Evolutionary conservation across 345 rosid species (phyloP), one percentile per base, ranked within the genome.

Genomic region (Kandelia obovata): DNA sequence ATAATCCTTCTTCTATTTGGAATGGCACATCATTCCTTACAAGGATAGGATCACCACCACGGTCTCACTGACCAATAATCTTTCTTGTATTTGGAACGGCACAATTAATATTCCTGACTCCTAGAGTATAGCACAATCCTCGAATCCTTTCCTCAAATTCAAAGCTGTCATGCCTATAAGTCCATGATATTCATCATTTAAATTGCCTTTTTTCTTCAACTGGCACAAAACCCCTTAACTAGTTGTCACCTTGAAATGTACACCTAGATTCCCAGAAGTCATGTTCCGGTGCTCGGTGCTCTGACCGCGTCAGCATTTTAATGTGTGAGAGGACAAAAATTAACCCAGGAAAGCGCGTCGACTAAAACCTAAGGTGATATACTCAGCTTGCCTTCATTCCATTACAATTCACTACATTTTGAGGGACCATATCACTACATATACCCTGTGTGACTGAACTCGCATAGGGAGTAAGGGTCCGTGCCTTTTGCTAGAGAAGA

Each of bases 401-500:
- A 67, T 53, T 17, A 65, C 7, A 34, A n/a, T 17, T 20, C 56
- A 11, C 32, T 27, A 63, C 28, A 28, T 35, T 20, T 8, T n/a
- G 61, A 55, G 39, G 16, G 51, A 28, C 32, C 60, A n/a, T 8
- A 28, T 68, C 61, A 34, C 73, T 79, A 72, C 68, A 73, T 20
- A 78, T 61, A 62, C 67, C 43, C 19, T 62, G 69, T 64, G 21
- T 15, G 53, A 28, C 69, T 63, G 16, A 64, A 64, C 34, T 64
- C 74, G 62, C 71, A 34, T 61, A 57, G 31, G 68, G 43, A 69
- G 16, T 13, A 16, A 57, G 49, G 61, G 52, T 52, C 25, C 53
- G 58, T 53, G 30, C 58, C 53, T 43, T 72, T 31, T 23, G 31
- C 60, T 56, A 61, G 23, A 35, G 59, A 57, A 64, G 47, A 92